A percentile compares a stretch with the other conserved stretches of the same genome.
Evolutionary conservation across 2,329 filamentous ascomycete species (phyloP).

Genomic region (Trichoderma cornu-damae): DNA sequence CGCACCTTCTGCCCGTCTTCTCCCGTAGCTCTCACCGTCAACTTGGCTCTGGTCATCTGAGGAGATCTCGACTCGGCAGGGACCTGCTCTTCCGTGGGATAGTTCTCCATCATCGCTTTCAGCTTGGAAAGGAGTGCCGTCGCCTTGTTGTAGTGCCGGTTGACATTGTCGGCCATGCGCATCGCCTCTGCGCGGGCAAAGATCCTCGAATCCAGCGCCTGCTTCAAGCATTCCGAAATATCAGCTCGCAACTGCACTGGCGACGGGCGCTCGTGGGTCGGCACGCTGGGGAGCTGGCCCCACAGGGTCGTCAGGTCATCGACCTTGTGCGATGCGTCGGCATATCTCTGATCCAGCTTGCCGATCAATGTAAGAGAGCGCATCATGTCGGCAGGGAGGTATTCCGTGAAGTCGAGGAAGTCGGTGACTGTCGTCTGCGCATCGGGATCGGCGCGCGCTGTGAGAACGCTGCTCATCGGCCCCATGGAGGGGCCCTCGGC

Average conservation of each 20-base stretch:
- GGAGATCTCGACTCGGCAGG: constrained; percentile 51
- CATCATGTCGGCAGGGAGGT: constrained; percentile 61
- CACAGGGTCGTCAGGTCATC: constrained; percentile 54
- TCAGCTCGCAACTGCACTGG: constrained; percentile 51
- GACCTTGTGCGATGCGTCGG: constrained; percentile 50
- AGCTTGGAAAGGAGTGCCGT: constrained; percentile 56
- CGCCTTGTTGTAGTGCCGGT: constrained; percentile 56
- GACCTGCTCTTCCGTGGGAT: constrained; percentile 49
- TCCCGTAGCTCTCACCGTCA: constrained; percentile 40
- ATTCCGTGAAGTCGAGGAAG: constrained; percentile 66
- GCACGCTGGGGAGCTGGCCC: constrained; percentile 49
- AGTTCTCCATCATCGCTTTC: constrained; percentile 56
- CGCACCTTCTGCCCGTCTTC: constrained; percentile 44
- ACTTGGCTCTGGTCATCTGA: constrained; percentile 46
- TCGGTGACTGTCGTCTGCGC: constrained; percentile 65
- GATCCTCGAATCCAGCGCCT: constrained; percentile 51
- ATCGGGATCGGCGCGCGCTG: constrained; percentile 57
- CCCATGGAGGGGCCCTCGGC: constrained; percentile 27
- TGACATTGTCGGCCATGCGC: constrained; percentile 59
- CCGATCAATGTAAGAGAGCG: constrained; percentile 62
- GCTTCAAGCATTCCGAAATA: constrained; percentile 54
- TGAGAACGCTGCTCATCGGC: constrained; percentile 40
- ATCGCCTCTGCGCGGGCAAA: constrained; percentile 58
- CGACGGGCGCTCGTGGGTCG: constrained; percentile 43
- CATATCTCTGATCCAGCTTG: constrained; percentile 56